Base-by-base conservation (phyloP, 1,139 yeast genomes). In the Suhomyces guaymorum region DNA sequence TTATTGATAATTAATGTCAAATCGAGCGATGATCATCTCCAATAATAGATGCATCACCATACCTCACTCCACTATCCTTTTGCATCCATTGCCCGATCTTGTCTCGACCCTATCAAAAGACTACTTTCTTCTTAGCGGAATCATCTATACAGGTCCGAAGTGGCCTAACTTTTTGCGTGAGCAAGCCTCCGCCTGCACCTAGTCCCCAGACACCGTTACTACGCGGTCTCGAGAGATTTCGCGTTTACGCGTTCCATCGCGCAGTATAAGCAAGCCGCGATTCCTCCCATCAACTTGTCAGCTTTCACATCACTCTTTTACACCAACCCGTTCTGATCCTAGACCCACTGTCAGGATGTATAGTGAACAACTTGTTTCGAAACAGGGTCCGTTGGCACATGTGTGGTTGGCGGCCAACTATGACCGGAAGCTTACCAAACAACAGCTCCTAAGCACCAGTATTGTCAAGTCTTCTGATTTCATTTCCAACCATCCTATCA, bases 361-460 rank as follows among this genome's bases (percentile, higher is more conserved):
- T 43, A 59, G 74, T 4, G 76, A 70, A 30, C 68, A 59, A 38
- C 57, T 78, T 33, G 63, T 79, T 15, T 66, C 85, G 7, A 80
- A 76, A 43, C 82, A 82, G 54, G 94, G 95, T 3, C 95, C 96
- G 2, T 66, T 89, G 49, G 95, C 95, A 5, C 85, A 83, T 47
- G 92, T 88, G 11, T 90, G 97, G 97, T 72, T 90, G 36, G 97
- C 97, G 3, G 92, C 96, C 21, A 89, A 87, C 55, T 74, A 87
- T 60, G 95, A 86, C 50, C 79, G 82, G 52, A 85, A 84, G 49
- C 72, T 90, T 30, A 75, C 95, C 29, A 85, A 86, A 54, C 79
- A 78, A 39, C 92, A 89, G 54, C 73, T 85, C 32, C 64, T 88
- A 34, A 80, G 76, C 50, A 80, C 96, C 15, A 78, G 84, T 52